phyloP scores from a whole-genome alignment of 2,329 filamentous ascomycete genomes.

The Chrysoporthe austroafricana region DNA sequence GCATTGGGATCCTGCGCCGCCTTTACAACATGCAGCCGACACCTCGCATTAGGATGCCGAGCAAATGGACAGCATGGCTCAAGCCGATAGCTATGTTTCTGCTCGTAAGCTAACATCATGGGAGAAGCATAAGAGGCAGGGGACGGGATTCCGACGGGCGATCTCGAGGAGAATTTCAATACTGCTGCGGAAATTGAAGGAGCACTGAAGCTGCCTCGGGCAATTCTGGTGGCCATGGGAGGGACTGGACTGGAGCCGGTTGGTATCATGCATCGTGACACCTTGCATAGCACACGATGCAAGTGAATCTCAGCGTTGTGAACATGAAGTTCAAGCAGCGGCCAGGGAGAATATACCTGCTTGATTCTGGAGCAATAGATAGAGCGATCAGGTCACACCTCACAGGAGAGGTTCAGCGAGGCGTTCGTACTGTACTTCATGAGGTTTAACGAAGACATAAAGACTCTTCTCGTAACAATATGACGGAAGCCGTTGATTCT shows the following conservation, averaged over 20 bases:
- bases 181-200: background rate
- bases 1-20: background rate
- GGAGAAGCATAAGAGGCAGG: background rate
- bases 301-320: constrained; percentile 12
- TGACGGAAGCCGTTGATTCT: background rate
- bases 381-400: constrained; percentile 5
- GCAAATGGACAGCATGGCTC: background rate
- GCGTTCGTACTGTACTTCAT: constrained; percentile 4
- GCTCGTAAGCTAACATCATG: background rate
- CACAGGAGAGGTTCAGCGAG: constrained; percentile 2
- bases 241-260: too few relatives aligned
- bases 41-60: background rate
- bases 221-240: background rate
- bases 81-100: too few relatives aligned
- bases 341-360: background rate
- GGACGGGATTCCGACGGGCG: background rate
- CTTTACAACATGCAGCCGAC: background rate
- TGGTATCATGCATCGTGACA: constrained; percentile 6
- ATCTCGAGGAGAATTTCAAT: background rate
- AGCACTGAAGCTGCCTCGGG: background rate
- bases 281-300: constrained; percentile 23
- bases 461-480: background rate
- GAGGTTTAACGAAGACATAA: background rate
- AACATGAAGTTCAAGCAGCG: constrained; percentile 2
- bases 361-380: background rate